Evolutionary conservation across 495 filamentous ascomycete genomes (phyloP).

Genomic region (Jackrogersella multiformis): DNA sequence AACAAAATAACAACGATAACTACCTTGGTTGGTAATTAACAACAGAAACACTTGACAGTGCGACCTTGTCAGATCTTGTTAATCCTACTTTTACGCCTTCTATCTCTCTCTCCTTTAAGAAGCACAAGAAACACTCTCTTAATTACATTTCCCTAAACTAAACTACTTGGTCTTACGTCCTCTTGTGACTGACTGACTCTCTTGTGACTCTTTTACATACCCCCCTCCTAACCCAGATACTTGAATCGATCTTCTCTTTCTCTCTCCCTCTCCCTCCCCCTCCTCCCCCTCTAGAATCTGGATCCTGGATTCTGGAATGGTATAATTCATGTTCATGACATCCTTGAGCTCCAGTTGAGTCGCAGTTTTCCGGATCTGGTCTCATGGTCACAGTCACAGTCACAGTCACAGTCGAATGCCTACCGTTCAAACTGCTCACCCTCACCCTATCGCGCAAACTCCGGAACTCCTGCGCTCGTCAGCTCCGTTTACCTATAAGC

Average conservation of each 20-base stretch:
- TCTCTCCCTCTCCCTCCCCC: not conserved
- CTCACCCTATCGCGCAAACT: constrained; percentile 30
- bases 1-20: not conserved
- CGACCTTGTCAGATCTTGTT: not conserved
- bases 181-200: too few relatives aligned
- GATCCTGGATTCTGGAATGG: constrained; percentile 29
- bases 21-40: not conserved
- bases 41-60: not conserved
- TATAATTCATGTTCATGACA: constrained; percentile 32
- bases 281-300: too few relatives aligned
- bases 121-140: not conserved
- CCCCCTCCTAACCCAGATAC: not conserved
- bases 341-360: constrained; percentile 44
- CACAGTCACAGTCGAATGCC: constrained; percentile 30
- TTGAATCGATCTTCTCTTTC: not conserved
- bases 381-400: constrained; percentile 19
- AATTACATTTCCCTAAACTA: not conserved
- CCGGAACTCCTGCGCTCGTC: constrained; percentile 23
- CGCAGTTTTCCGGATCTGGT: constrained; percentile 37
- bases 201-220: constrained; percentile 1
- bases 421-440: constrained; percentile 29
- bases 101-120: not conserved
- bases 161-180: not conserved
- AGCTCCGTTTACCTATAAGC: constrained; percentile 9
- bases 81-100: not conserved